A percentile compares a stretch with the other conserved stretches of the same genome.
Conservation (phyloP, 768 basidiomycete genomes). For the Lyophyllum decastes region DNA sequence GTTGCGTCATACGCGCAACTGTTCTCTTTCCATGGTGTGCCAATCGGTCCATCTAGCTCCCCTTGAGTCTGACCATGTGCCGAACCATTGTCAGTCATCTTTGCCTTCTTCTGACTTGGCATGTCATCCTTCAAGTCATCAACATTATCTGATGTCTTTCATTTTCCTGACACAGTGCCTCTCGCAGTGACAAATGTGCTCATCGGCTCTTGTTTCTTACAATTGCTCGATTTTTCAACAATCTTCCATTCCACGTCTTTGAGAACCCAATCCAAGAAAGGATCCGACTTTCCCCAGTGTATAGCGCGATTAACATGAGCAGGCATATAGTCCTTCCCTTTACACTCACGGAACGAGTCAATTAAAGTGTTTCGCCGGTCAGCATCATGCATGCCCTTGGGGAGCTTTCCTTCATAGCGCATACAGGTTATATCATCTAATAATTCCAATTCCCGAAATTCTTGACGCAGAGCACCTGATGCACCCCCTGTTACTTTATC, state of each 20-base stretch:
- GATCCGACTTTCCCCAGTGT: conserved; percentile 17
- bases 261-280: conserved; percentile 3
- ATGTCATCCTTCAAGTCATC: background rate
- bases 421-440: conserved; percentile 34
- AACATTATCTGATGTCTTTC: background rate
- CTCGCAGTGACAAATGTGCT: too few relatives aligned
- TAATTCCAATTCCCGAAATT: conserved; percentile 33
- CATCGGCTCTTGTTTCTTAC: too few relatives aligned
- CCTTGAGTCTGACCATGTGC: background rate
- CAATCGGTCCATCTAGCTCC: conserved; percentile 1
- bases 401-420: conserved; percentile 20
- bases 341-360: conserved; percentile 15
- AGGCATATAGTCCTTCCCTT: conserved; percentile 23
- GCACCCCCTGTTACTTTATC: conserved; percentile 27
- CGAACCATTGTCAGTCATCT: background rate
- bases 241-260: background rate
- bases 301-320: conserved; percentile 15
- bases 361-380: conserved; percentile 22
- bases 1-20: conserved; percentile 35
- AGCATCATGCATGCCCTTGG: conserved; percentile 11
- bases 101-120: background rate
- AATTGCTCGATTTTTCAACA: background rate
- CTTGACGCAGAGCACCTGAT: conserved; percentile 29
- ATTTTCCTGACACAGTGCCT: too few relatives aligned
- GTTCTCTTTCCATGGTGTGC: conserved; percentile 22